Base-by-base conservation (phyloP, 257 asterid species). In the Capsicum baccatum region DNA sequence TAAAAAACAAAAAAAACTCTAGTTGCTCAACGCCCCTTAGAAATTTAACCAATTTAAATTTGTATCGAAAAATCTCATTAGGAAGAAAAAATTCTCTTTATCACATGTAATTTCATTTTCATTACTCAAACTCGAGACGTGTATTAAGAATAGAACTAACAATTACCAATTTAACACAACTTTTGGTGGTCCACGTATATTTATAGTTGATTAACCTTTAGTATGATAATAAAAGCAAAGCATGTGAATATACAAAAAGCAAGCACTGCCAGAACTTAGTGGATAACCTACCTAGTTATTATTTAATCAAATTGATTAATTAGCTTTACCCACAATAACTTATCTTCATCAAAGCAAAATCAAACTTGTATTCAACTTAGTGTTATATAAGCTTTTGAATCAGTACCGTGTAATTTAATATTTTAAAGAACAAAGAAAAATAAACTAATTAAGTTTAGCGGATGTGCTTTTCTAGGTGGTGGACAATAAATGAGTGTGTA, bases 221-320 rank as follows among this genome's bases (percentile, higher is more conserved):
- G 26, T 78, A 54, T 15, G 60, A 12, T 19, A 78, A 79, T 66
- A 79, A 86, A 66, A 83, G 57, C 64, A 83, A 85, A 85, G 89
- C 86, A 68, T 82, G 84, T 59, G 84, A 26, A 85, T 79, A 67
- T 86, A 85, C 39, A 39, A 68, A 67, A 26, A 81, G 70, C 69
- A 84, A 60, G 73, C 82, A 37, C 83, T 62, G 69, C 66, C 85
- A 42, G 11, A 79, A 8, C 81, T 44, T 64, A 81, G 87, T 88
- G 88, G 91, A 88, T 84, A 81, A 62, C 33, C 33, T 85, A 83
- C 83, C 76, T 79, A 82, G 66, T 70, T 86, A 83, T 37, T 64
- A 84, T 14, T 78, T 78, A 78, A 78, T 78, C 47, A 78, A 54
- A 54, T 26, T 13, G 3, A 71, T 83, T 80, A 64, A 64, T 84